Percentiles rank a stretch among this genome's conserved stretches.
phyloP scores from a whole-genome alignment of 129 eudicot species.

The Saposhnikovia divaricata region DNA sequence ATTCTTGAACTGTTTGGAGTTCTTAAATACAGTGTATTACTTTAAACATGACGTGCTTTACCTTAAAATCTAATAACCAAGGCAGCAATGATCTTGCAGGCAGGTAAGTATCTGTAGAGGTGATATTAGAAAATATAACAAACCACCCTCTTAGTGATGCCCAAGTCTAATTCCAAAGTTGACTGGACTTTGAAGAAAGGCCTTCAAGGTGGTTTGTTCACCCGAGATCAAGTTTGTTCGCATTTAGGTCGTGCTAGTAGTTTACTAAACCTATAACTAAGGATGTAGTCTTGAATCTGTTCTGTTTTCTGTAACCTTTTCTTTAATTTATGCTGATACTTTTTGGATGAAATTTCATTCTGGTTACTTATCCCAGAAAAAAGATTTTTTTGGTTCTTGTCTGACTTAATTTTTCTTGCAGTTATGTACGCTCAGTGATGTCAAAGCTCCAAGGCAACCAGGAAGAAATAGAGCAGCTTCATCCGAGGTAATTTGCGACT shows the following conservation, averaged over 20 bases:
- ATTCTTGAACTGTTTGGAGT: not conserved
- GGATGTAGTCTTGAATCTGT: not conserved
- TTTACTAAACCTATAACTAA: not conserved
- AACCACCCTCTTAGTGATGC: not conserved
- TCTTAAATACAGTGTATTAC: not conserved
- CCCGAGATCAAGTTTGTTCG: not conserved
- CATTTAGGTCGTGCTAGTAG: not conserved
- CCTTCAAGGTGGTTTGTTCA: not conserved
- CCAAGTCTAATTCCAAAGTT: not conserved
- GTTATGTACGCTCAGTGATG: slow-evolving; percentile 91
- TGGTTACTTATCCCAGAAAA: not conserved
- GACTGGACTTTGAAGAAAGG: not conserved
- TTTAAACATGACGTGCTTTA: not conserved
- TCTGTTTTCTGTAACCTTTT: not conserved
- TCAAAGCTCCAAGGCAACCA: slow-evolving; percentile 47
- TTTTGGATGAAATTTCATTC: not conserved
- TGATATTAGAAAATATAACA: not conserved
- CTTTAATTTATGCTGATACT: not conserved
- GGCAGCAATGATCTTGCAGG: not conserved
- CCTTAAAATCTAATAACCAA: not conserved
- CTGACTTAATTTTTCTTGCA: slow-evolving; percentile 27
- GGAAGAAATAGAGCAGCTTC: slow-evolving; percentile 60
- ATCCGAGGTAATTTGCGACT: slow-evolving; percentile 57
- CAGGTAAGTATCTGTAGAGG: not conserved
- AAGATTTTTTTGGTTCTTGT: not conserved